These are phyloP conservation scores for Senna tora DNA, from an alignment of 306 rosid species.

Conservation along the genomic window DNA sequence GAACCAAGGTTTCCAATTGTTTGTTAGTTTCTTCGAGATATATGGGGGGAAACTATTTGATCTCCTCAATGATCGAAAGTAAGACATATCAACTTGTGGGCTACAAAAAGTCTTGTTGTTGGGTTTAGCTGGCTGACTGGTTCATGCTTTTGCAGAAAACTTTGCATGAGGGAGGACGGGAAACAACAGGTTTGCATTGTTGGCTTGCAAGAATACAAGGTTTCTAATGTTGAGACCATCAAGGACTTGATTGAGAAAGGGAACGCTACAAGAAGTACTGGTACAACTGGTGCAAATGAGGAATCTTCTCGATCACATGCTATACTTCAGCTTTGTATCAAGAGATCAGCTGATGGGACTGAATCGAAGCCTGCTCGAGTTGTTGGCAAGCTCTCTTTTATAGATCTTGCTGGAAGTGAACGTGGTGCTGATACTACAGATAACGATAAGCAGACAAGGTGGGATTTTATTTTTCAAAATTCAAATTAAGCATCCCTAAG, in stretches of 20 bases:
- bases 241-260: constrained; percentile 75
- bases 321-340: constrained; percentile 81
- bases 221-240: constrained; percentile 69
- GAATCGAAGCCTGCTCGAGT: constrained; percentile 72
- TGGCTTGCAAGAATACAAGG: constrained; percentile 82
- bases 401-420: constrained; percentile 93
- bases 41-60: constrained; percentile 87
- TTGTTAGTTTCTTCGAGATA: constrained; percentile 84
- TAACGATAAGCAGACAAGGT: constrained; percentile 85
- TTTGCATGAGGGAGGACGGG: constrained; percentile 91
- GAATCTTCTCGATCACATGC: constrained; percentile 94
- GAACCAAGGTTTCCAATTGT: constrained; percentile 77
- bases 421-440: constrained; percentile 87
- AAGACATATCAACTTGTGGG: constrained; percentile 39
- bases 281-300: constrained; percentile 88
- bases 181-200: constrained; percentile 89
- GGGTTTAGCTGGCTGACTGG: constrained; percentile 37
- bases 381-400: constrained; percentile 80
- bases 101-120: constrained; percentile 29
- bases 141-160: constrained; percentile 62
- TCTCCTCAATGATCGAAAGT: constrained; percentile 85
- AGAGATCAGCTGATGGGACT: constrained; percentile 65
- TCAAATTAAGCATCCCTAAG: constrained; percentile 4
- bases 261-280: constrained; percentile 75
- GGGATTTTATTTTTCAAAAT: constrained; percentile 7